phyloP scores from a whole-genome alignment of 2,329 filamentous ascomycete species.

The Pseudovirgaria hyperparasitica region DNA sequence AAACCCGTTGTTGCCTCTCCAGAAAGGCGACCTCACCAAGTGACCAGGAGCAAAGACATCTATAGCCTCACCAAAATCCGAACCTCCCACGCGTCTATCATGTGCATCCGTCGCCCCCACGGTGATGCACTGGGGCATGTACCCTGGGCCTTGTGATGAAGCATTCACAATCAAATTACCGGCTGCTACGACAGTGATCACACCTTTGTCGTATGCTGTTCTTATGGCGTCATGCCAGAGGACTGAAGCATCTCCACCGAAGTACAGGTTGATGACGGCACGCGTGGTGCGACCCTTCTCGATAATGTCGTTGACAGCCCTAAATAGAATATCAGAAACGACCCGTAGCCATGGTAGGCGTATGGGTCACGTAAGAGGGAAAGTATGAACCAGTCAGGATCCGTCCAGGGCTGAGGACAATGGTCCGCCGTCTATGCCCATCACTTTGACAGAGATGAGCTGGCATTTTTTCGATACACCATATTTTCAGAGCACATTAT shows the following conservation, averaged over 20 bases:
- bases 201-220: constrained; percentile 17
- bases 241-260: constrained; percentile 16
- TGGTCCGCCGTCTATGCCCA: too few relatives aligned
- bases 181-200: constrained; percentile 21
- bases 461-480: constrained; percentile 22
- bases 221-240: constrained; percentile 21
- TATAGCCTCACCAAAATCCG: constrained; percentile 24
- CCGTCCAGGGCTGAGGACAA: too few relatives aligned
- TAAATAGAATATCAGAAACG: too few relatives aligned
- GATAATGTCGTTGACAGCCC: constrained; percentile 22
- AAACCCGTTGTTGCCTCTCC: constrained; percentile 32
- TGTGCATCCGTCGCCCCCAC: constrained; percentile 18
- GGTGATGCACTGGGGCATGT: constrained; percentile 21
- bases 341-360: too few relatives aligned
- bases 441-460: constrained; percentile 23
- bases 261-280: constrained; percentile 25
- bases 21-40: constrained; percentile 27
- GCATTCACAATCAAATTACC: constrained; percentile 21
- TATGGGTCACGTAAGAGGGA: too few relatives aligned
- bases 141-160: constrained; percentile 15
- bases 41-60: constrained; percentile 27
- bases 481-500: constrained; percentile 16
- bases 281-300: constrained; percentile 13
- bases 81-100: constrained; percentile 13
- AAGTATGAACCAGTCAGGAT: too few relatives aligned